Conservation (phyloP, 2,329 filamentous ascomycete species). For the Arachnomyces sp. region DNA sequence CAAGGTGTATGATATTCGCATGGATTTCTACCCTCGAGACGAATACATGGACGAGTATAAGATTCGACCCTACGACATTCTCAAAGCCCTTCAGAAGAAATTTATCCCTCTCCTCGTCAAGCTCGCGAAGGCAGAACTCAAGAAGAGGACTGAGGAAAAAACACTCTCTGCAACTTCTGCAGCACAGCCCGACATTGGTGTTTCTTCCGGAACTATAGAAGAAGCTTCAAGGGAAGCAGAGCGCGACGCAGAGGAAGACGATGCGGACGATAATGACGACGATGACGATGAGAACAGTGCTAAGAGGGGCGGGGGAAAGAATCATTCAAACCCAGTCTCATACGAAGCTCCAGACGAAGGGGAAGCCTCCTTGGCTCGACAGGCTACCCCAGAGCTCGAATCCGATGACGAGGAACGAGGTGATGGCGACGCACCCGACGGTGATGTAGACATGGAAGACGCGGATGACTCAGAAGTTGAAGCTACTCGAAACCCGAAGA, state of each 20-base stretch:
- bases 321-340: conserved; percentile 71
- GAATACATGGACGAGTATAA: conserved; percentile 84
- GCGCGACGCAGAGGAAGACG: conserved; percentile 40
- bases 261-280: conserved; percentile 55
- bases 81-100: conserved; percentile 68
- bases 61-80: conserved; percentile 68
- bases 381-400: conserved; percentile 51
- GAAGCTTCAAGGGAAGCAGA: conserved; percentile 41
- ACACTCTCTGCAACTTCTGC: conserved; percentile 49
- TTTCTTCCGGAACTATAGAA: conserved; percentile 50
- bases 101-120: conserved; percentile 65
- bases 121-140: conserved; percentile 66
- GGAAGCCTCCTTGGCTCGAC: conserved; percentile 68
- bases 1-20: conserved; percentile 73
- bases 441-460: conserved; percentile 30
- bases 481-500: conserved; percentile 20
- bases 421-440: conserved; percentile 22
- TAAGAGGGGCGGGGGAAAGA: conserved; percentile 55
- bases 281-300: conserved; percentile 71
- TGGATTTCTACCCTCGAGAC: conserved; percentile 73
- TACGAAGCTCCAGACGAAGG: conserved; percentile 92
- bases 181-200: conserved; percentile 68
- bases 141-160: conserved; percentile 61
- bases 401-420: conserved; percentile 45
- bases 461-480: conserved; percentile 44